These are phyloP conservation scores for Vigna unguiculata DNA, from an alignment of 306 rosid species.

Conservation along the genomic window DNA sequence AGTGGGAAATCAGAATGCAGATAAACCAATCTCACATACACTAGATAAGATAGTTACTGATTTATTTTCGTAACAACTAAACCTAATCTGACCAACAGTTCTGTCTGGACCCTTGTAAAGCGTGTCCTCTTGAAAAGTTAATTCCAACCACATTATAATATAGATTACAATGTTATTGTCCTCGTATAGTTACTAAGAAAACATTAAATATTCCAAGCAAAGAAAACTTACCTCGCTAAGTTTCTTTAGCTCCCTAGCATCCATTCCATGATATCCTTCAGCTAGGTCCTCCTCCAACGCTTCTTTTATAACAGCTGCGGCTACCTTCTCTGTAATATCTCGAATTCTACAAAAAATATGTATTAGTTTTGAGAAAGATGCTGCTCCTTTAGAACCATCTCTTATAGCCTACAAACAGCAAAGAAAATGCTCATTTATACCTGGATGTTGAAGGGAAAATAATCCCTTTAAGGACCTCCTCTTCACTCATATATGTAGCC, in stretches of 20 bases:
- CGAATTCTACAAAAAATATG: constrained; percentile 77
- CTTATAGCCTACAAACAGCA: constrained; percentile 24
- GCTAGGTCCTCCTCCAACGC: constrained; percentile 91
- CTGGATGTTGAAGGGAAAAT: constrained; percentile 94
- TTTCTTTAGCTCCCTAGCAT: constrained; percentile 80
- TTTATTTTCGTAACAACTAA: not conserved
- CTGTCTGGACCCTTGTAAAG: constrained; percentile 15
- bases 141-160: constrained; percentile 1
- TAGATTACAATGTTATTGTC: constrained; percentile 4
- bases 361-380: constrained; percentile 43
- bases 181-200: constrained; percentile 16
- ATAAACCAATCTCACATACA: not conserved
- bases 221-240: constrained; percentile 63
- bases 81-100: not conserved
- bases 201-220: constrained; percentile 20
- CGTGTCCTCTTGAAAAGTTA: not conserved
- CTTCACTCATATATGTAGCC: constrained; percentile 95
- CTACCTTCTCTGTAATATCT: constrained; percentile 90
- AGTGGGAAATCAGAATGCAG: not conserved
- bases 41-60: constrained; percentile 8
- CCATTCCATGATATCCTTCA: constrained; percentile 86
- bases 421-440: constrained; percentile 46
- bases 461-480: constrained; percentile 81
- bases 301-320: constrained; percentile 92
- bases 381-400: constrained; percentile 19